Percentiles rank a stretch among this genome's conserved stretches.
These are phyloP conservation scores for Podospora sp. DNA, from an alignment of 495 filamentous ascomycete genomes.

Conservation along the genomic window DNA sequence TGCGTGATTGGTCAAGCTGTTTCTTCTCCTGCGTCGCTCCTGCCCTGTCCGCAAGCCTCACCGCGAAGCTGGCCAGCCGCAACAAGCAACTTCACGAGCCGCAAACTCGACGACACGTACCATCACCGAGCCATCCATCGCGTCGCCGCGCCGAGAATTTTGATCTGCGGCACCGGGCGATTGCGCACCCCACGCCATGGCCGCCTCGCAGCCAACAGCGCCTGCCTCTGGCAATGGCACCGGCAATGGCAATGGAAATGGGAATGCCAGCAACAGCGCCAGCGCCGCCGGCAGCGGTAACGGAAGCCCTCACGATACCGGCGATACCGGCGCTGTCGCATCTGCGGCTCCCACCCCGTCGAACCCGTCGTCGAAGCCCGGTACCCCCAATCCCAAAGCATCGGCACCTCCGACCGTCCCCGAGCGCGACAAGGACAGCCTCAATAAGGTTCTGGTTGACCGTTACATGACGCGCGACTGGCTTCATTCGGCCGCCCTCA, in stretches of 20 bases:
- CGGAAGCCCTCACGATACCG: constrained; percentile 23
- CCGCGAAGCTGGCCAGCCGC: not conserved
- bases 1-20: not conserved
- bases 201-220: constrained; percentile 33
- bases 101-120: not conserved
- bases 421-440: constrained; percentile 48
- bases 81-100: not conserved
- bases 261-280: constrained; percentile 18
- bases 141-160: constrained; percentile 1
- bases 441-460: constrained; percentile 66
- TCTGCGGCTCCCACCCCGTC: constrained; percentile 31
- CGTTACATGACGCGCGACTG: constrained; percentile 79
- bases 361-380: constrained; percentile 36
- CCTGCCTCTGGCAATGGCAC: constrained; percentile 18
- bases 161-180: constrained; percentile 1
- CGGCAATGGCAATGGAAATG: not conserved
- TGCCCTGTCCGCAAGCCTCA: constrained; percentile 4
- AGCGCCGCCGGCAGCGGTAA: constrained; percentile 17
- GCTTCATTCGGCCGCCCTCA: constrained; percentile 64
- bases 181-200: constrained; percentile 27
- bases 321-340: constrained; percentile 17
- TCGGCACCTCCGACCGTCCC: constrained; percentile 24
- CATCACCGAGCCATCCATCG: constrained; percentile 1
- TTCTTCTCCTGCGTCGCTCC: not conserved
- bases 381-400: constrained; percentile 36